phyloP scores from a whole-genome alignment of 176 grass and related monocot genomes.

The Carex parvula region DNA sequence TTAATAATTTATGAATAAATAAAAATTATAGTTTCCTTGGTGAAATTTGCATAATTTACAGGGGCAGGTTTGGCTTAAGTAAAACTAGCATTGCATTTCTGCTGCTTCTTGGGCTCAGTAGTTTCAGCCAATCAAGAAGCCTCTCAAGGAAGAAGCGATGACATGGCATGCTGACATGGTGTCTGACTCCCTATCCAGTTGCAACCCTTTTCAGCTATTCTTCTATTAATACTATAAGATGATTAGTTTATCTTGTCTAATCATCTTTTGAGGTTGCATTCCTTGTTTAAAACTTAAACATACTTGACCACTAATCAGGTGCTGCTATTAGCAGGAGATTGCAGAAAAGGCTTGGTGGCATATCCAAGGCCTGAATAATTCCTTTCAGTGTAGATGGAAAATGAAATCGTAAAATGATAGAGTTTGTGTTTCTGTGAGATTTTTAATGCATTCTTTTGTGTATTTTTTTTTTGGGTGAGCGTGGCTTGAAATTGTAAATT shows the following conservation, averaged over 20 bases:
- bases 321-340: conserved; percentile 10
- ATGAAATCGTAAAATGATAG: background rate
- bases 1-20: background rate
- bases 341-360: conserved; percentile 18
- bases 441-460: conserved; percentile 18
- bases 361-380: background rate
- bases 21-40: background rate
- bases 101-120: conserved; percentile 19
- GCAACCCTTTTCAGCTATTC: background rate
- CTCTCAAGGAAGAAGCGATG: background rate
- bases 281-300: background rate
- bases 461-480: background rate
- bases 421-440: conserved; percentile 15
- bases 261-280: background rate
- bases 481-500: conserved; percentile 21
- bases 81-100: conserved; percentile 19
- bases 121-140: conserved; percentile 14
- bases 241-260: background rate
- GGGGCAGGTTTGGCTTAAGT: conserved; percentile 21
- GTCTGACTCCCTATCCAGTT: background rate
- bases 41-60: conserved; percentile 10
- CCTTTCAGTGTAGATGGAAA: conserved; percentile 4
- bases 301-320: conserved; percentile 7
- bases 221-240: conserved; percentile 18
- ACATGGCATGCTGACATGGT: conserved; percentile 4